Percentiles rank a stretch among this genome's conserved stretches.
These are phyloP conservation scores for Tetracladium setigerum DNA, from an alignment of 495 filamentous ascomycete species.

Conservation along the genomic window DNA sequence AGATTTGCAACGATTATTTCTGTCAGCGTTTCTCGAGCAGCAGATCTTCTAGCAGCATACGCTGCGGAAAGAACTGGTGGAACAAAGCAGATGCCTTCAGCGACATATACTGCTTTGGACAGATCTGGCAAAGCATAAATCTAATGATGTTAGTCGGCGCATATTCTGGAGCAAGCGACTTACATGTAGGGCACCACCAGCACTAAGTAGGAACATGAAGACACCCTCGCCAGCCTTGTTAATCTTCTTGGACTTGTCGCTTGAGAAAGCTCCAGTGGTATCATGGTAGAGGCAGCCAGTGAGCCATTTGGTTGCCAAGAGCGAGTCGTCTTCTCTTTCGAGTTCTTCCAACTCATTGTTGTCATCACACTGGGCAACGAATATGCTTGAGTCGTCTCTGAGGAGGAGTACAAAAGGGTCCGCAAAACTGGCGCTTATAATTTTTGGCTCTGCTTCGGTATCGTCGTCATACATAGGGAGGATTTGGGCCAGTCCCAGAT, in stretches of 20 bases:
- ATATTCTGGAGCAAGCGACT: constrained; percentile 20
- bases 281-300: constrained; percentile 76
- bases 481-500: constrained; percentile 80
- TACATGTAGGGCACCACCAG: constrained; percentile 66
- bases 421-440: constrained; percentile 72
- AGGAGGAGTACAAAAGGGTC: constrained; percentile 86
- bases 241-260: constrained; percentile 30
- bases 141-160: constrained; percentile 24
- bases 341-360: constrained; percentile 83
- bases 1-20: constrained; percentile 80
- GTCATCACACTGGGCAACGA: constrained; percentile 67
- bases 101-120: constrained; percentile 49
- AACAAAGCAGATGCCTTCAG: constrained; percentile 68
- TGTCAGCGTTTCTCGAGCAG: constrained; percentile 58
- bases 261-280: constrained; percentile 45
- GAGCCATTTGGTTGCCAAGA: constrained; percentile 59
- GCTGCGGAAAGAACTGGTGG: constrained; percentile 69
- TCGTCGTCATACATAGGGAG: constrained; percentile 85
- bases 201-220: constrained; percentile 67
- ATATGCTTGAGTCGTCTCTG: constrained; percentile 69
- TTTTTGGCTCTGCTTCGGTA: constrained; percentile 63
- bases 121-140: constrained; percentile 59
- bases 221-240: constrained; percentile 37
- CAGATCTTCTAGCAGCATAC: constrained; percentile 57
- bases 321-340: constrained; percentile 44